phyloP scores from a whole-genome alignment of 1,139 yeast species.

The Pichia sp. region DNA sequence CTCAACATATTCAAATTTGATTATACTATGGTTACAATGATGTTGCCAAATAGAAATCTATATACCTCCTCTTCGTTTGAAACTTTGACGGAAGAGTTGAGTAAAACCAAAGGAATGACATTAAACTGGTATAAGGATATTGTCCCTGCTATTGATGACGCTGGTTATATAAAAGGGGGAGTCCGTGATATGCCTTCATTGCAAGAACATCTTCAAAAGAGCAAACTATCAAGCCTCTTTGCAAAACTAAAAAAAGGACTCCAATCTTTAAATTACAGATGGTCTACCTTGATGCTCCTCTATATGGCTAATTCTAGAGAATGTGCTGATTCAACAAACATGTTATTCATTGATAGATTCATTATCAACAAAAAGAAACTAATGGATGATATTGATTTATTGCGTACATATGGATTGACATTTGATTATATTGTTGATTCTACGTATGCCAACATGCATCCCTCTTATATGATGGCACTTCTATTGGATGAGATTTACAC shows the following conservation, averaged over 20 bases:
- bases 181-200: too few species aligned
- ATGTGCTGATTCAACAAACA: neutral
- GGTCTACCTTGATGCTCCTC: constrained; percentile 5
- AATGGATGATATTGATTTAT: constrained; percentile 1
- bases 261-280: constrained; percentile 1
- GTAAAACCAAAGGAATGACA: too few species aligned
- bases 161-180: too few species aligned
- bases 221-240: too few species aligned
- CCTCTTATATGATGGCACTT: neutral
- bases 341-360: constrained; percentile 7
- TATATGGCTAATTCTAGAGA: neutral
- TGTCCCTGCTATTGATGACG: constrained; percentile 4
- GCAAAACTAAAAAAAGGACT: too few species aligned
- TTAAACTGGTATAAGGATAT: constrained; percentile 10
- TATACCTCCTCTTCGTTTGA: constrained; percentile 3
- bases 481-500: constrained; percentile 12
- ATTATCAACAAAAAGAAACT: neutral
- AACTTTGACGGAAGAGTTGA: too few species aligned
- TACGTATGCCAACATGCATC: neutral
- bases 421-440: constrained; percentile 4
- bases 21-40: constrained; percentile 4
- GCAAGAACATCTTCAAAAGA: too few species aligned
- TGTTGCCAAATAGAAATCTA: constrained; percentile 8
- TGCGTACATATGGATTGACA: neutral
- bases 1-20: constrained; percentile 11